phyloP scores from a whole-genome alignment of 73 alveolate species.

The Diophrys sp. region DNA sequence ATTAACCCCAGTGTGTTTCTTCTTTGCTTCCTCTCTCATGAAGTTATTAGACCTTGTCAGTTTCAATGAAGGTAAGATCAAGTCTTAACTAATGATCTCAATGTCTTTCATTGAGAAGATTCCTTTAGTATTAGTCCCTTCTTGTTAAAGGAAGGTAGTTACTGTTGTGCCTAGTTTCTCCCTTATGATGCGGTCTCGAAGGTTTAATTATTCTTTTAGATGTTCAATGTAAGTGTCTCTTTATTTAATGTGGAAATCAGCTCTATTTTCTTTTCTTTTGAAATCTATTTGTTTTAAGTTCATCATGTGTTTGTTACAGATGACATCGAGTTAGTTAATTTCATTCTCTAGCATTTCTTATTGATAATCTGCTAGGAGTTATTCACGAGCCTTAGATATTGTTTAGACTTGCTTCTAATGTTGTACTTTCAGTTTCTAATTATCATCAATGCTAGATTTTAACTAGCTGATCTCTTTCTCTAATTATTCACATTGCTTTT shows the following conservation, averaged over 20 bases:
- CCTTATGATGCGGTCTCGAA: conserved; percentile 55
- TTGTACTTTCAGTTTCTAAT: no score
- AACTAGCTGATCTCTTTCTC: no score
- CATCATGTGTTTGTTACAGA: conserved; percentile 47
- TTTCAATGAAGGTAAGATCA: neutral
- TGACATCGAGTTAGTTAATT: conserved; percentile 25
- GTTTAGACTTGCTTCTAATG: no score
- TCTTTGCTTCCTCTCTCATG: neutral
- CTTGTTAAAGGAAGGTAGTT: conserved; percentile 35
- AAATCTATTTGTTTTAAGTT: conserved; percentile 50
- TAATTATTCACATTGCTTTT: no score
- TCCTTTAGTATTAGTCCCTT: neutral
- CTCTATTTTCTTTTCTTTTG: conserved; percentile 56
- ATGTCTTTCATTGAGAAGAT: neutral
- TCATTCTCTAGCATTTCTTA: conserved; percentile 6
- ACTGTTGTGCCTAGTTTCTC: conserved; percentile 53
- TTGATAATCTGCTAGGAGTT: conserved; percentile 29
- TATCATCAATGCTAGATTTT: no score
- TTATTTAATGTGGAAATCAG: conserved; percentile 58
- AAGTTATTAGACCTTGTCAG: neutral
- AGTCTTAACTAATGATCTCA: neutral
- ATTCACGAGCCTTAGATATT: no score
- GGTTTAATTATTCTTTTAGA: conserved; percentile 42
- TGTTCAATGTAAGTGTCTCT: conserved; percentile 59
- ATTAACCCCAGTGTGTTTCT: no score